These are phyloP conservation scores for Aspergillus cavernicola DNA, from an alignment of 495 filamentous ascomycete genomes.

Conservation along the genomic window DNA sequence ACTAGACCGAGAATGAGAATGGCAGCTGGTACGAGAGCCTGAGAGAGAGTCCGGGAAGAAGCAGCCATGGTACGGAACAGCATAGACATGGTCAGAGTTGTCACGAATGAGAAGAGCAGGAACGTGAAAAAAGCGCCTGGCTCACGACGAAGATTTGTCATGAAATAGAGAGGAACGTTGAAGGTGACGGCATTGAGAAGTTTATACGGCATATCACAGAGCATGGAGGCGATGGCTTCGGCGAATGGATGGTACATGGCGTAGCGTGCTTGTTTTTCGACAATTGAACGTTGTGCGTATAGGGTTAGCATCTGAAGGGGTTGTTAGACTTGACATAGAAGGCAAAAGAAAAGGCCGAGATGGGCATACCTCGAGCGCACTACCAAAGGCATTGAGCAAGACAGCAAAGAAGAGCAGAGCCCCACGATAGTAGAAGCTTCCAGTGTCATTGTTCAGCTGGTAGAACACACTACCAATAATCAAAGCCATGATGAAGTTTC, in stretches of 20 bases:
- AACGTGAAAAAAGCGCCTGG: conserved; percentile 57
- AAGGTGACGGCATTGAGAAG: conserved; percentile 48
- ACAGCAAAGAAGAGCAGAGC: conserved; percentile 92
- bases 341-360: neutral
- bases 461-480: conserved; percentile 89
- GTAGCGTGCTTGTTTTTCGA: conserved; percentile 65
- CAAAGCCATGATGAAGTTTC: conserved; percentile 75
- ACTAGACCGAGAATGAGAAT: conserved; percentile 49
- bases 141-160: conserved; percentile 51
- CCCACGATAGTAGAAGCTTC: conserved; percentile 77
- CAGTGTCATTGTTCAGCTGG: conserved; percentile 60
- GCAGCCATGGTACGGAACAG: conserved; percentile 52
- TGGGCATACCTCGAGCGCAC: conserved; percentile 63
- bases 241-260: conserved; percentile 65
- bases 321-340: conserved; percentile 8
- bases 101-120: conserved; percentile 52
- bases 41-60: conserved; percentile 47
- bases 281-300: conserved; percentile 61
- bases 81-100: conserved; percentile 59
- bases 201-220: conserved; percentile 61
- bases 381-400: conserved; percentile 83
- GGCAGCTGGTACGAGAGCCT: conserved; percentile 51
- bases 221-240: conserved; percentile 58
- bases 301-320: conserved; percentile 53
- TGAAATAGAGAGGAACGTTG: conserved; percentile 60